Percentiles rank a stretch among this genome's conserved stretches.
These are phyloP conservation scores for Hypoxylon fuscum DNA, from an alignment of 495 filamentous ascomycete species.

Conservation along the genomic window DNA sequence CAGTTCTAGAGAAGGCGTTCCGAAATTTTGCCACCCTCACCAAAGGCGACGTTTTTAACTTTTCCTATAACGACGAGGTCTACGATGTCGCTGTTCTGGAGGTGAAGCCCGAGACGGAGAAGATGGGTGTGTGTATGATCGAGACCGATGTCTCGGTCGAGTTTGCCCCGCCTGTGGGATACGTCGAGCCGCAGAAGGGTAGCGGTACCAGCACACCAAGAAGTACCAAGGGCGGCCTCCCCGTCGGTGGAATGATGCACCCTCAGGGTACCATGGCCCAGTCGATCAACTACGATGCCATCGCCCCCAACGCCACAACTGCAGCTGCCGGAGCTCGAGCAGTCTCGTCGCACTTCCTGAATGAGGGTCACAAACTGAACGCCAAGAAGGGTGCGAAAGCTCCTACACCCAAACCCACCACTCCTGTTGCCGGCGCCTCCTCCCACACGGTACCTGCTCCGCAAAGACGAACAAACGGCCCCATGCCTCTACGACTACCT, in stretches of 20 bases:
- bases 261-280: slow-evolving; percentile 93
- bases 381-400: slow-evolving; percentile 82
- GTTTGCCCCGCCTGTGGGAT: slow-evolving; percentile 92
- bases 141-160: slow-evolving; percentile 97
- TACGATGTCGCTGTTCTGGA: slow-evolving; percentile 94
- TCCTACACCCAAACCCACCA: slow-evolving; percentile 81
- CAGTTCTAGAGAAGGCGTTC: slow-evolving; percentile 96
- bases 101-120: slow-evolving; percentile 80
- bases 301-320: slow-evolving; percentile 77
- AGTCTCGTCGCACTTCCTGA: slow-evolving; percentile 74
- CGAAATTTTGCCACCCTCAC: slow-evolving; percentile 93
- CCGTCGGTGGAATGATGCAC: slow-evolving; percentile 76
- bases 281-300: slow-evolving; percentile 95
- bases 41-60: slow-evolving; percentile 91
- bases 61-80: slow-evolving; percentile 90
- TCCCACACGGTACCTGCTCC: slow-evolving; percentile 58
- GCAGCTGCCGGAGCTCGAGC: slow-evolving; percentile 56
- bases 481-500: slow-evolving; percentile 84
- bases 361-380: slow-evolving; percentile 78
- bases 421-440: slow-evolving; percentile 76
- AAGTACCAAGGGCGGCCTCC: slow-evolving; percentile 60
- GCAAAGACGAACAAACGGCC: slow-evolving; percentile 71
- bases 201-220: slow-evolving; percentile 72
- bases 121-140: slow-evolving; percentile 86
- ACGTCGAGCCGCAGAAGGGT: slow-evolving; percentile 77